A percentile compares a stretch with the other conserved stretches of the same genome.
Evolutionary conservation across 257 asterid genomes (phyloP).

Genomic region (Fraxinus pennsylvanica): DNA sequence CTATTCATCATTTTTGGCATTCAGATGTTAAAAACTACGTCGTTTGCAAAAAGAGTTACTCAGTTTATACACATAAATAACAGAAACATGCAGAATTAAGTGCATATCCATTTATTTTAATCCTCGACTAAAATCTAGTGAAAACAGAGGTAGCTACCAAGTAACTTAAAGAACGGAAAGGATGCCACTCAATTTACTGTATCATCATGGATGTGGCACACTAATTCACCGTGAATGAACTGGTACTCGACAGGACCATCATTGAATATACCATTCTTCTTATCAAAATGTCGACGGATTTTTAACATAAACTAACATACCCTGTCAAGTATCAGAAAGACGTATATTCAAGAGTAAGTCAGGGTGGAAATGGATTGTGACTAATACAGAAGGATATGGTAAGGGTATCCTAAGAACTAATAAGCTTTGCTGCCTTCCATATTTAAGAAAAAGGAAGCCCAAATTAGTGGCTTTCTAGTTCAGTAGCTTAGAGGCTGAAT

Average conservation of each 20-base stretch:
- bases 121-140: background rate
- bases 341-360: too few species aligned
- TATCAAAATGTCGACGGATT: background rate
- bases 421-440: too few species aligned
- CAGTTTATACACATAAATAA: background rate
- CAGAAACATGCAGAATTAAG: background rate
- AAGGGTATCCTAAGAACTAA: too few species aligned
- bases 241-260: background rate
- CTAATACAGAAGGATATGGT: too few species aligned
- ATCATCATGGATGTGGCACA: background rate
- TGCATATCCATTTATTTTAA: background rate
- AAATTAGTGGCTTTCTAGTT: too few species aligned
- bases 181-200: background rate
- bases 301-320: background rate
- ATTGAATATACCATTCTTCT: background rate
- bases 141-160: background rate
- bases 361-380: too few species aligned
- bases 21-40: background rate
- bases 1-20: background rate
- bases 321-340: background rate
- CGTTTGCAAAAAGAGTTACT: background rate
- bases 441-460: too few species aligned
- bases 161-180: background rate
- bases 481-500: too few species aligned
- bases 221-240: background rate